phyloP scores from a whole-genome alignment of 257 asterid genomes.

The Salvia splendens region DNA sequence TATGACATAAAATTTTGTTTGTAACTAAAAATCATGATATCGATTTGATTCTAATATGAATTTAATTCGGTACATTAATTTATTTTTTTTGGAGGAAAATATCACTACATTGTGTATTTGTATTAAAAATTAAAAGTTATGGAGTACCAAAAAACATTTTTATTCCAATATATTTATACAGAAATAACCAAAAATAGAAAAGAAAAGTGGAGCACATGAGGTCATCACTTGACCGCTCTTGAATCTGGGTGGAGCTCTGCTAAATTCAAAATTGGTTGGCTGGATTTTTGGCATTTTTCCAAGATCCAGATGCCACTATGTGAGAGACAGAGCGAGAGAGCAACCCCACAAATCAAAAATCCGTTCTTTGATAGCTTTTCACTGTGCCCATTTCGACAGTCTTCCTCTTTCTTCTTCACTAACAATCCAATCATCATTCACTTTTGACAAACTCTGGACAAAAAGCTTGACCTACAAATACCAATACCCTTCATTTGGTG shows the following conservation, averaged over 20 bases:
- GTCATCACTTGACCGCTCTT: constrained; percentile 27
- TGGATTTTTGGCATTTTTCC: constrained; percentile 34
- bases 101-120: too few relatives aligned
- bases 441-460: constrained; percentile 16
- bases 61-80: too few relatives aligned
- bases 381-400: constrained; percentile 29
- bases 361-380: constrained; percentile 12
- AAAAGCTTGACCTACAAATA: constrained; percentile 13
- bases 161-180: too few relatives aligned
- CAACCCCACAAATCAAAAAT: constrained; percentile 22
- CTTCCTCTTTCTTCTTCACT: constrained; percentile 6
- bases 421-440: constrained; percentile 26
- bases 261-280: constrained; percentile 43
- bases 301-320: constrained; percentile 11
- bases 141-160: too few relatives aligned
- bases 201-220: constrained; percentile 6
- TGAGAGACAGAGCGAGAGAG: background rate
- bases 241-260: constrained; percentile 32
- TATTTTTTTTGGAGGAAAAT: too few relatives aligned
- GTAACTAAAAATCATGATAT: too few relatives aligned
- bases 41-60: too few relatives aligned
- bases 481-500: constrained; percentile 10
- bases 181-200: background rate
- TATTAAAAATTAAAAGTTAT: too few relatives aligned
- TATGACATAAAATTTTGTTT: too few relatives aligned